Evolutionary conservation across 805 yeast genomes (phyloP).

Genomic region (Cyberlindnera lachancei): DNA sequence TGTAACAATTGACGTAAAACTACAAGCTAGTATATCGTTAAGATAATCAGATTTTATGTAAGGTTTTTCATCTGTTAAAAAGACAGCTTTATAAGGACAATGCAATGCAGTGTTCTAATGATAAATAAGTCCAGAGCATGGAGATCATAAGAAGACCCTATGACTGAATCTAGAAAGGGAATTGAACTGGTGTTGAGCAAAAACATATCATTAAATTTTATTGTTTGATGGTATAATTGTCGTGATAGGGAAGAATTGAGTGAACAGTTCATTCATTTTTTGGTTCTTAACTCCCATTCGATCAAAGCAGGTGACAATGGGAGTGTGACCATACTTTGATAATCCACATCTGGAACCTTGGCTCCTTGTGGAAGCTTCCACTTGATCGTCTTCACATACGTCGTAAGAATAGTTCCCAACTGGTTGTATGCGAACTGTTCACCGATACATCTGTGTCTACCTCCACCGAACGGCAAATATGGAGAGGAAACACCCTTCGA

Average conservation of each 20-base stretch:
- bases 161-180: no score
- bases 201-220: neutral
- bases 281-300: constrained; percentile 59
- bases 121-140: no score
- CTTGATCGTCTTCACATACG: constrained; percentile 65
- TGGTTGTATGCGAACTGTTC: constrained; percentile 96
- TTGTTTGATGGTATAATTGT: neutral
- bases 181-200: no score
- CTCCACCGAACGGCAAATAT: constrained; percentile 97
- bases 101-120: no score
- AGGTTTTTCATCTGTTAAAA: no score
- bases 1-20: no score
- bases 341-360: constrained; percentile 62
- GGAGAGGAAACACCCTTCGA: constrained; percentile 95
- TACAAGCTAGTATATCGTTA: no score
- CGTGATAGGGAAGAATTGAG: no score
- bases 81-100: no score
- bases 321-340: constrained; percentile 86
- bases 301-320: constrained; percentile 74
- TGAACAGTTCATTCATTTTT: no score
- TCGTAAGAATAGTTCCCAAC: constrained; percentile 74
- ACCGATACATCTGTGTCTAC: constrained; percentile 98
- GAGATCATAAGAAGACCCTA: neutral
- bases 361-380: constrained; percentile 62
- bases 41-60: no score